Percentiles rank a stretch among this genome's conserved stretches.
Conservation (phyloP, 768 basidiomycete genomes). For the Pulveroboletus sp. region DNA sequence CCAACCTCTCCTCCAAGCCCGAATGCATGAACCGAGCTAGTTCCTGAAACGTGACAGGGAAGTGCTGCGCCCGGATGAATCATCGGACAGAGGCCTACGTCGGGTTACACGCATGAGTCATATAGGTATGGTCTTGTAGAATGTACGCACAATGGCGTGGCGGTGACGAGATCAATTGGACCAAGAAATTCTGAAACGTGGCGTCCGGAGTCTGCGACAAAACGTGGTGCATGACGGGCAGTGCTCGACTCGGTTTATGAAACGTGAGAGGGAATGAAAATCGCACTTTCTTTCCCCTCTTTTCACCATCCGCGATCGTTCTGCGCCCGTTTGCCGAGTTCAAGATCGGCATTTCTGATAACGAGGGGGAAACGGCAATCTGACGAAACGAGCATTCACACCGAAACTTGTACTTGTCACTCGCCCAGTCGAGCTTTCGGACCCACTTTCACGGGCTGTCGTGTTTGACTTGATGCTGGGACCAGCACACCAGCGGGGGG, state of each 20-base stretch:
- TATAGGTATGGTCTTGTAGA: too few species aligned
- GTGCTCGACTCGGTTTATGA: too few species aligned
- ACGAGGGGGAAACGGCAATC: not conserved
- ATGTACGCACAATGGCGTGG: too few species aligned
- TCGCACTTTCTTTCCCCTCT: not conserved
- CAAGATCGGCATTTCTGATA: not conserved
- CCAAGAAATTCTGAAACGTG: not conserved
- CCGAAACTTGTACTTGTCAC: not conserved
- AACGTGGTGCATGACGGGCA: too few species aligned
- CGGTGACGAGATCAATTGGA: too few species aligned
- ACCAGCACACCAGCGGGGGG: not conserved
- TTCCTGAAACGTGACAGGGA: not conserved
- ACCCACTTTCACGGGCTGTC: not conserved
- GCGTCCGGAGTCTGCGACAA: too few species aligned
- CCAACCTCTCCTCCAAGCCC: too few species aligned
- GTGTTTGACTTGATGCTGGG: not conserved
- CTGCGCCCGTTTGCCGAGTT: not conserved
- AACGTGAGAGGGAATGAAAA: too few species aligned
- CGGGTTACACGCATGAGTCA: too few species aligned
- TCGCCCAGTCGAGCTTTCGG: not conserved
- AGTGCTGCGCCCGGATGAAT: not conserved
- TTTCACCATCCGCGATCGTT: not conserved
- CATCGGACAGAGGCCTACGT: too few species aligned
- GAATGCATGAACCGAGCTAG: not conserved
- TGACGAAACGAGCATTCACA: not conserved